Evolutionary conservation across 306 rosid species (phyloP), one percentile per base, ranked within the genome.

Genomic region (Quercus variabilis): DNA sequence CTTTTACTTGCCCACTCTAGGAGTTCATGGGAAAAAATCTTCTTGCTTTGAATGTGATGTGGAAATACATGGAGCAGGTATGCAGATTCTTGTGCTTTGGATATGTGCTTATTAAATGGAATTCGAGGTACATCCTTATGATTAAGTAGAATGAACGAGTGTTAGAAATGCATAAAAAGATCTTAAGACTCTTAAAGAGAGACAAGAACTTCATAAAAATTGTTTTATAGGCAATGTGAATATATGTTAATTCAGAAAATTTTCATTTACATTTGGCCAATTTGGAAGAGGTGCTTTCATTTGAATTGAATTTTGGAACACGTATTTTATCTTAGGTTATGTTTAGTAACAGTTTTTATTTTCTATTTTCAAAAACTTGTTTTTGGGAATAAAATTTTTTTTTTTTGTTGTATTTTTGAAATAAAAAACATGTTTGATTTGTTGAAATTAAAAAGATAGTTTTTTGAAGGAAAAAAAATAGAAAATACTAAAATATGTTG

Each of bases 41-140:
- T 62, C 92, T 95, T 73, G 99, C 99, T 58, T 71, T 95, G 90
- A 95, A 95, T 83, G 97, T 95, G 89, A 95, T 95, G 99, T 95
- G 99, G 99, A 95, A 95, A 85, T 95, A 90, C 88, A 85, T 80
- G 90, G 99, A 95, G 85, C 99, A 95, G 99, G 99, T 95, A 84
- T 43, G 62, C 58, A 52, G 60, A 80, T 19, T 43, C 79, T 11
- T 78, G 43, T 57, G 58, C 79, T 51, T 43, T 75, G 59, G 30
- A 41, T 58, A 31, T 57, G 1, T 20, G 12, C 28, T 68, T 77
- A 73, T 52, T 70, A 17, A 43, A n/a, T 68, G 56, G 38, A 51
- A 13, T 41, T 49, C 5, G 4, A 21, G 67, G 12, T 55, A 26
- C 7, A 41, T 52, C 41, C 43, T 38, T 38, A 38, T 55, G 4